Evolutionary conservation across 2,329 filamentous ascomycete genomes (phyloP).

Genomic region (Gaeumannomyces tritici): DNA sequence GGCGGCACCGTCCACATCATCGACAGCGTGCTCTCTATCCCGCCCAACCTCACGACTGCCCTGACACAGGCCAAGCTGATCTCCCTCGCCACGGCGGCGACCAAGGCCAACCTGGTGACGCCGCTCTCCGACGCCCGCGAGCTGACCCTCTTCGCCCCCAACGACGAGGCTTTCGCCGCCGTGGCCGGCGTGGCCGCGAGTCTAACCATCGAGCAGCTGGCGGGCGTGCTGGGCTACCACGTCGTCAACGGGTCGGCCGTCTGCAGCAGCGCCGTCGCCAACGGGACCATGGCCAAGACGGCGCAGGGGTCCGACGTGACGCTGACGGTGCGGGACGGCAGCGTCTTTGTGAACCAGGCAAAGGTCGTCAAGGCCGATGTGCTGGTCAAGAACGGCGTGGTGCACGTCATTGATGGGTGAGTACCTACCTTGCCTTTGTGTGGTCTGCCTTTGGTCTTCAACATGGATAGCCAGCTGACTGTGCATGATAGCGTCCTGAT

Average conservation of each 20-base stretch:
- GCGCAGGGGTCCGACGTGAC: conserved; percentile 3
- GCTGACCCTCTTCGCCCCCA: conserved; percentile 46
- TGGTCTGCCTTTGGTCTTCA: background rate
- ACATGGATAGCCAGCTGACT: background rate
- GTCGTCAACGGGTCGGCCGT: conserved; percentile 40
- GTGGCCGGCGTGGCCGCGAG: conserved; percentile 33
- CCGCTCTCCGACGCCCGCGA: conserved; percentile 32
- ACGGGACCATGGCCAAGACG: conserved; percentile 29
- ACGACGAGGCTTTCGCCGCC: conserved; percentile 38
- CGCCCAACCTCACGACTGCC: conserved; percentile 15
- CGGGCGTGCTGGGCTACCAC: conserved; percentile 44
- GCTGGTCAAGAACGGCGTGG: conserved; percentile 45
- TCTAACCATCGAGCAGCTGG: conserved; percentile 28
- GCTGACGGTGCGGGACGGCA: conserved; percentile 6
- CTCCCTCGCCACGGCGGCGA: conserved; percentile 23
- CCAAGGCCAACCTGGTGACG: conserved; percentile 24
- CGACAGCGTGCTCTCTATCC: conserved; percentile 41
- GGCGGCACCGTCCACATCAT: conserved; percentile 42
- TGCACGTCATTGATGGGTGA: conserved; percentile 42
- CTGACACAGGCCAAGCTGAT: conserved; percentile 22
- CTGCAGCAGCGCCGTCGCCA: conserved; percentile 38
- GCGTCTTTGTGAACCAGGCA: conserved; percentile 36
- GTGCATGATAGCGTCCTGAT: background rate
- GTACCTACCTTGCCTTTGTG: background rate
- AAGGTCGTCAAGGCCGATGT: conserved; percentile 42